Evolutionary conservation across 164 flowering plant species (phyloP).

Genomic region (Tetrastigma voinierianum): DNA sequence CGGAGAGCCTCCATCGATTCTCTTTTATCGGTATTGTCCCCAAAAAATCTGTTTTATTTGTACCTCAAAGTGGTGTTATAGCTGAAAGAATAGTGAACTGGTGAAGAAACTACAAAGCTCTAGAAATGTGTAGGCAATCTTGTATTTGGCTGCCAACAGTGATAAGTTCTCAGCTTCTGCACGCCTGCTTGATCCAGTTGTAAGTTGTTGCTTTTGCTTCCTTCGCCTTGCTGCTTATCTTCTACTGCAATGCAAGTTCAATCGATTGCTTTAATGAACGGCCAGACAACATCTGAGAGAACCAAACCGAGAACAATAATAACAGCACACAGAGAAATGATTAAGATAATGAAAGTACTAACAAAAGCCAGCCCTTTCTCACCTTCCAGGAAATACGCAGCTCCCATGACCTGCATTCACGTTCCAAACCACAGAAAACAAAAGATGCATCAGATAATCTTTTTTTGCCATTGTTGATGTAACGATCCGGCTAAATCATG

Average conservation of each 20-base stretch:
- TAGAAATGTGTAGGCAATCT: constrained; percentile 5
- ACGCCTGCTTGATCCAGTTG: constrained; percentile 36
- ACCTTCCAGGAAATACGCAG: constrained; percentile 98
- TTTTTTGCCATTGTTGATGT: no score
- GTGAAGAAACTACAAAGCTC: constrained; percentile 13
- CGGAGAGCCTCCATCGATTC: no score
- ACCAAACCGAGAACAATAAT: no score
- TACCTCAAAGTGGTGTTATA: constrained; percentile 19
- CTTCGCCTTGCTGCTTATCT: constrained; percentile 38
- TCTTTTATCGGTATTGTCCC: constrained; percentile 2
- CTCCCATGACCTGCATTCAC: constrained; percentile 82
- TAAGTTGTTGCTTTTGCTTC: no score
- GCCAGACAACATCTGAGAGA: no score
- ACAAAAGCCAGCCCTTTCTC: constrained; percentile 16
- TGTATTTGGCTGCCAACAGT: constrained; percentile 10
- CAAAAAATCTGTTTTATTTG: constrained; percentile 2
- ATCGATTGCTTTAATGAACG: no score
- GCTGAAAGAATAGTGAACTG: constrained; percentile 20
- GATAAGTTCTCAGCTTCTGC: constrained; percentile 15
- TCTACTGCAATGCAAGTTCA: constrained; percentile 38
- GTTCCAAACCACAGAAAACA: constrained; percentile 19
- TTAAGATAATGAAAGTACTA: neutral
- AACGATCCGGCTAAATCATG: no score
- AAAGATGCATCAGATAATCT: constrained; percentile 6
- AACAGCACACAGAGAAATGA: no score